Conservation (phyloP, 768 basidiomycete species). For the Suillus sp. region DNA sequence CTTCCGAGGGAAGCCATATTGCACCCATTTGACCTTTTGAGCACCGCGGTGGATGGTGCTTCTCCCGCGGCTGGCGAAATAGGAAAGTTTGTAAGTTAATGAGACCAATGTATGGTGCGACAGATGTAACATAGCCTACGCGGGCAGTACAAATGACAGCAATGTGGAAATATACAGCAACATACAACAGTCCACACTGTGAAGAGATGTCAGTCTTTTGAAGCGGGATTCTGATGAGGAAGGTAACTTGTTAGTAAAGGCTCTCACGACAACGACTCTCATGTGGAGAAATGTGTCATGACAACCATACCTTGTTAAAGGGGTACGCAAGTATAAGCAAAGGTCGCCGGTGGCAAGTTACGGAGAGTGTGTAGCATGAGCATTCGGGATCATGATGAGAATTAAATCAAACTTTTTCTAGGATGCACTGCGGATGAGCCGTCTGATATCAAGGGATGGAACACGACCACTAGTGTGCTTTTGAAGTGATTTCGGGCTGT, state of each 20-base stretch:
- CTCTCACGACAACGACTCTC: conserved; percentile 6
- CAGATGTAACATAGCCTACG: neutral
- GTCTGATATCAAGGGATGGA: too few relatives aligned
- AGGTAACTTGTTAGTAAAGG: neutral
- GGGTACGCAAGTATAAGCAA: neutral
- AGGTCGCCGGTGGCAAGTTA: neutral
- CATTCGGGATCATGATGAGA: neutral
- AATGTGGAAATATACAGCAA: neutral
- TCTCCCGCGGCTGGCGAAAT: neutral
- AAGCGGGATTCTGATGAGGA: neutral
- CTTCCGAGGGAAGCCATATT: neutral
- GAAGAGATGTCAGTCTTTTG: neutral
- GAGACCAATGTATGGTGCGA: neutral
- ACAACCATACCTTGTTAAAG: neutral
- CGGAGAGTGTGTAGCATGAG: neutral
- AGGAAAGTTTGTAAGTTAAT: neutral
- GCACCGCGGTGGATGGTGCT: neutral
- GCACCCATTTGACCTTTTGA: conserved; percentile 7
- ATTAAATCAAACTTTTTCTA: neutral
- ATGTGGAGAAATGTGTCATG: neutral
- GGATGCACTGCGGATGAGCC: too few relatives aligned
- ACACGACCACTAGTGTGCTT: too few relatives aligned
- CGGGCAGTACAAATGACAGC: neutral
- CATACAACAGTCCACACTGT: neutral
- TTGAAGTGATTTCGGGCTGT: too few relatives aligned